Base-by-base conservation (phyloP, 1,284 basidiomycete species). In the Rhodotorula sp. region DNA sequence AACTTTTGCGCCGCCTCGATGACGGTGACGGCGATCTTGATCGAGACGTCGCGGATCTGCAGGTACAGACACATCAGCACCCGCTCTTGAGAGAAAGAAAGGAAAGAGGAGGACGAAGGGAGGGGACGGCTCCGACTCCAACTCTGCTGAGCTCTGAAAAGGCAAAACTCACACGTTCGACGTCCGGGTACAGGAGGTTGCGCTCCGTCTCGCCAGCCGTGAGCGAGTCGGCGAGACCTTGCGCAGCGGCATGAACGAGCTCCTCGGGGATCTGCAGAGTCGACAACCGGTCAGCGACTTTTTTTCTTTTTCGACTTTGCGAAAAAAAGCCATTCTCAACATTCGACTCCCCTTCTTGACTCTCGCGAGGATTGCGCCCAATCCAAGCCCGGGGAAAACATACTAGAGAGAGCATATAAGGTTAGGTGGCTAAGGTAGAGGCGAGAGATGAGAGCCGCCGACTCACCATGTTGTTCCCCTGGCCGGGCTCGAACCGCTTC, bases 401-500 rank as follows among this genome's bases (percentile, higher is more conserved):
- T 77, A 76, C 72, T 74, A 46, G 62, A 62, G 65, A n/a, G 14
- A 20, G 3, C 8, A 21, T 39, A 47, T 8, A 34, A 7, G 12
- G 31, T 34, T 20, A n/a, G 20, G 14, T 29, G 26, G 23, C 21
- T 6, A 3, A 18, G 3, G 18, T 8, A 12, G 26, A 49, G 64
- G 15, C 21, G 29, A 31, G 43, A 48, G 59, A 31, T 20, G 31
- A 51, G 2, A 51, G 16, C n/a, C 29, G 26, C 23, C 4, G 79
- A 89, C 88, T 79, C 89, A 90, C 89, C 74, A 93, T 92, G 83
- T 94, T 95, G 82, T 95, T 94, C 51, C 90, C 93, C 83, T 97
- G 95, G 51, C 92, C 92, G 8, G 94, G 90, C 79, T 91, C 90
- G 77, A 90, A 84, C 49, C 71, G 86, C 72, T 84, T 84, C 62